A percentile compares a stretch with the other conserved stretches of the same genome.
Conservation (phyloP, 371 early-diverging fungal species). For the Mucor indicus region DNA sequence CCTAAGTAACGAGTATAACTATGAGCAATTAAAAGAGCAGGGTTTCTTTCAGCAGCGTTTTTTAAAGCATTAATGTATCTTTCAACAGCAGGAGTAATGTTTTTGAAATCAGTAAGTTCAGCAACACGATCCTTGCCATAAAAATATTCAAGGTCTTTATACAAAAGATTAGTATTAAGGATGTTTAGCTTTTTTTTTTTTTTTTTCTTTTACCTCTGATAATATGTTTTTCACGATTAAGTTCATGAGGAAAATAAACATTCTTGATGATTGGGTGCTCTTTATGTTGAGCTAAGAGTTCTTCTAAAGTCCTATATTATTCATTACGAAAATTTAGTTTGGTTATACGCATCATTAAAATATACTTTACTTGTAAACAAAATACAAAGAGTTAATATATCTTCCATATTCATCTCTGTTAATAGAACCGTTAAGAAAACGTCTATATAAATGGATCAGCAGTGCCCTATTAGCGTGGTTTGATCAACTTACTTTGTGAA, state of each 20-base stretch:
- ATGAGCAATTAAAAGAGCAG: constrained; percentile 55
- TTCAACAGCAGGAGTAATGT: constrained; percentile 51
- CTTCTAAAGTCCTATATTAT: constrained; percentile 46
- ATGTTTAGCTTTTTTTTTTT: too few relatives aligned
- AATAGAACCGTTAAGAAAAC: constrained; percentile 20
- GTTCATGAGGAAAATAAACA: constrained; percentile 55
- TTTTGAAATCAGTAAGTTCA: constrained; percentile 27
- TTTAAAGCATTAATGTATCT: constrained; percentile 44
- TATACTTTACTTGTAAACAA: constrained; percentile 45
- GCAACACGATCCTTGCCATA: constrained; percentile 49
- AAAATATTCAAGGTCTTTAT: constrained; percentile 52
- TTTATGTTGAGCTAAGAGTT: constrained; percentile 43
- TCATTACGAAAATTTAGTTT: too few relatives aligned
- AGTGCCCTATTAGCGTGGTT: too few relatives aligned
- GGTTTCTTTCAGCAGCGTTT: constrained; percentile 40
- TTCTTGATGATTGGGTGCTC: constrained; percentile 41
- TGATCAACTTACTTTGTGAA: constrained; percentile 54
- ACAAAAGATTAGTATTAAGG: too few relatives aligned
- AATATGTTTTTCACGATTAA: constrained; percentile 41
- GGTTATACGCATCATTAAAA: too few relatives aligned
- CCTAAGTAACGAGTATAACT: constrained; percentile 62
- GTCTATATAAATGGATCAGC: too few relatives aligned
- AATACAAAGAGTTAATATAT: constrained; percentile 41
- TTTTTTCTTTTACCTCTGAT: constrained; percentile 25
- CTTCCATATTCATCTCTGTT: constrained; percentile 40